Percentiles rank a stretch among this genome's conserved stretches.
These are phyloP conservation scores for Gamarada debralockiae DNA, from an alignment of 495 filamentous ascomycete species.

Conservation along the genomic window DNA sequence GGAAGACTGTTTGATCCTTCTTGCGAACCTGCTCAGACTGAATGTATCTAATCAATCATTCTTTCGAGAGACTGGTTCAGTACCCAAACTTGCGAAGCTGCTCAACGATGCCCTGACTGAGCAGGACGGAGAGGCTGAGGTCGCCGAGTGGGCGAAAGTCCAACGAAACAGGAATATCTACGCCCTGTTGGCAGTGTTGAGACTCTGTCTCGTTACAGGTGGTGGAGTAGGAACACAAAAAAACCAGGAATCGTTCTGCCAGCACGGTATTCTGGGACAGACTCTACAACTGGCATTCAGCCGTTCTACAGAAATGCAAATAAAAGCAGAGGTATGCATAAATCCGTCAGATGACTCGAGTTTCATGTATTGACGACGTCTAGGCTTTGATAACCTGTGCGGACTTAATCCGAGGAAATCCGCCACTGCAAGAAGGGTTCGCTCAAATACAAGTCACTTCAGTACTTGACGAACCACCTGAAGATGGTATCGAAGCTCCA, in stretches of 20 bases:
- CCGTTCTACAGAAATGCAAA: conserved; percentile 65
- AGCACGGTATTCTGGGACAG: conserved; percentile 74
- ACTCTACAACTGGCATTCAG: conserved; percentile 82
- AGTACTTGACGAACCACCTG: conserved; percentile 40
- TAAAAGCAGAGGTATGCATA: conserved; percentile 70
- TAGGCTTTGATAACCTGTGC: conserved; percentile 81
- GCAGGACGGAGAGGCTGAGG: conserved; percentile 53
- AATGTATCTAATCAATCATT: conserved; percentile 92
- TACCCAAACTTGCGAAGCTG: conserved; percentile 67
- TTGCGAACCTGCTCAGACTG: conserved; percentile 84
- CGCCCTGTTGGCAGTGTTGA: conserved; percentile 79
- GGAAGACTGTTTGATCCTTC: conserved; percentile 89
- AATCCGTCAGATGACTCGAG: not conserved
- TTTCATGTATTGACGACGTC: not conserved
- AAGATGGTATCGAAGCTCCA: conserved; percentile 37
- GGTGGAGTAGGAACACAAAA: conserved; percentile 74
- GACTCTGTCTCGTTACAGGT: conserved; percentile 78
- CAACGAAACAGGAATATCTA: conserved; percentile 90
- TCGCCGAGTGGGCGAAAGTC: conserved; percentile 66
- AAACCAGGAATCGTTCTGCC: conserved; percentile 85
- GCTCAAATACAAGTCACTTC: conserved; percentile 75
- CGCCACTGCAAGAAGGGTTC: conserved; percentile 76
- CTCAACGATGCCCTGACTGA: conserved; percentile 59
- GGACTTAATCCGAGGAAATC: conserved; percentile 82
- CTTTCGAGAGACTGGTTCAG: conserved; percentile 86